These are phyloP conservation scores for Talaromyces verruculosus DNA, from an alignment of 2,329 filamentous ascomycete genomes.

Conservation along the genomic window DNA sequence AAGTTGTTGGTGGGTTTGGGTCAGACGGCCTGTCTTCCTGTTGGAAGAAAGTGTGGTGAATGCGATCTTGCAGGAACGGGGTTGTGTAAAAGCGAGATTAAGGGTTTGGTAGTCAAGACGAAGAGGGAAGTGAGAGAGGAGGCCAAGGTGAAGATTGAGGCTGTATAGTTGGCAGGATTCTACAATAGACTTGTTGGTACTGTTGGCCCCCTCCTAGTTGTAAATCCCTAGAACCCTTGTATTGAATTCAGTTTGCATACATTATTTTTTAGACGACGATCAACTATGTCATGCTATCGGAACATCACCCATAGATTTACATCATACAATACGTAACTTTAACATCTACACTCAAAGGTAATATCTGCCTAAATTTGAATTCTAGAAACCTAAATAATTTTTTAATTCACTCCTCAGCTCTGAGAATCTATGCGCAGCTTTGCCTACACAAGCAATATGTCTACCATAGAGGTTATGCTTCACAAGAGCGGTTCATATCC, in stretches of 20 bases:
- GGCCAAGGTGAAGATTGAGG: slow-evolving; percentile 13
- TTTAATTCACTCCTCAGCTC: background rate
- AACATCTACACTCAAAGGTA: background rate
- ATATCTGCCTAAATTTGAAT: background rate
- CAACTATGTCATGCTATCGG: background rate
- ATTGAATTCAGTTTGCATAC: background rate
- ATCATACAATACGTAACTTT: background rate
- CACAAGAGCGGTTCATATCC: background rate
- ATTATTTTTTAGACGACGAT: background rate
- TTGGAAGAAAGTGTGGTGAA: slow-evolving; percentile 77
- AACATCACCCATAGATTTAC: background rate
- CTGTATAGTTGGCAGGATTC: background rate
- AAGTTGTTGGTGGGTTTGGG: slow-evolving; percentile 83
- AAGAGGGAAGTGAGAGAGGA: slow-evolving; percentile 45
- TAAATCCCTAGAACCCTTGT: no score
- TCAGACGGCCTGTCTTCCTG: slow-evolving; percentile 79
- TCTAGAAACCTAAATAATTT: background rate
- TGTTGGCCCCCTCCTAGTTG: background rate
- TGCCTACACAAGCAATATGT: background rate
- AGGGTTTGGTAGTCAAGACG: slow-evolving; percentile 61
- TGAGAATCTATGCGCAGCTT: background rate
- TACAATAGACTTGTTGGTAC: background rate
- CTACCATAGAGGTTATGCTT: background rate
- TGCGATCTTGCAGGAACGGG: slow-evolving; percentile 76
- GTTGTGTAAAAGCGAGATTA: slow-evolving; percentile 72